These are phyloP conservation scores for Fusarium coffeatum DNA, from an alignment of 2,329 filamentous ascomycete species.

Conservation along the genomic window DNA sequence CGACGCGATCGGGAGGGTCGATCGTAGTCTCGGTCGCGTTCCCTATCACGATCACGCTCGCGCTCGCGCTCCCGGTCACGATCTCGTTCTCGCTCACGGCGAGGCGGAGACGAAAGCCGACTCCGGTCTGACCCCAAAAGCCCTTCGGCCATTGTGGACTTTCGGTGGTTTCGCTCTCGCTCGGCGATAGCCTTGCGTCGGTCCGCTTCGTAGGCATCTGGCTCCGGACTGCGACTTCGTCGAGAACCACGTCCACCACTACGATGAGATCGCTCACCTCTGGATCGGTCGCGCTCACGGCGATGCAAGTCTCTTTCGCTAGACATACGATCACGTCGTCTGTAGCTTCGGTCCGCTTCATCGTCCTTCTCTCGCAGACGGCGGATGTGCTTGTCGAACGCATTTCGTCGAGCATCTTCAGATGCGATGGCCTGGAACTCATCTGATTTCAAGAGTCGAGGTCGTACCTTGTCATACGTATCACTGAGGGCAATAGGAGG, in stretches of 20 bases:
- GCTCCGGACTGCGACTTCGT: slow-evolving; percentile 88
- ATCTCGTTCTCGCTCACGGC: slow-evolving; percentile 32
- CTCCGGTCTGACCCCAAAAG: slow-evolving; percentile 65
- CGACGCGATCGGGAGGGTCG: slow-evolving; percentile 66
- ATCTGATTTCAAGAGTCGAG: slow-evolving; percentile 80
- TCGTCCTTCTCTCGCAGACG: slow-evolving; percentile 93
- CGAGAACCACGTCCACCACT: slow-evolving; percentile 67
- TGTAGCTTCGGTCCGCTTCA: slow-evolving; percentile 74
- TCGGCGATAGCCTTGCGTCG: slow-evolving; percentile 93
- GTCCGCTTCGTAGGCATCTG: slow-evolving; percentile 94
- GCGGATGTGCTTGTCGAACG: slow-evolving; percentile 92
- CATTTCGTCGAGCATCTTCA: slow-evolving; percentile 83
- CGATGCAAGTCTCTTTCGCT: slow-evolving; percentile 66
- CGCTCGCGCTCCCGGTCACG: slow-evolving; percentile 25
- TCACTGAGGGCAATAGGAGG: slow-evolving; percentile 82
- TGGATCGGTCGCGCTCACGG: slow-evolving; percentile 68
- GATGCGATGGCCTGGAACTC: slow-evolving; percentile 86
- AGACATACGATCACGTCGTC: slow-evolving; percentile 68
- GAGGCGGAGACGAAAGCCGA: slow-evolving; percentile 54
- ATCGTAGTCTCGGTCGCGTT: slow-evolving; percentile 60
- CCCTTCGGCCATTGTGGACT: slow-evolving; percentile 76
- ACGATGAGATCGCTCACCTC: slow-evolving; percentile 73
- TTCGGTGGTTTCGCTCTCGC: slow-evolving; percentile 92
- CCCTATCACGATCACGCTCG: slow-evolving; percentile 52
- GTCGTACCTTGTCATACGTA: slow-evolving; percentile 88